Base-by-base conservation (phyloP, 805 yeast genomes). In the Kodamaea sagamina region DNA sequence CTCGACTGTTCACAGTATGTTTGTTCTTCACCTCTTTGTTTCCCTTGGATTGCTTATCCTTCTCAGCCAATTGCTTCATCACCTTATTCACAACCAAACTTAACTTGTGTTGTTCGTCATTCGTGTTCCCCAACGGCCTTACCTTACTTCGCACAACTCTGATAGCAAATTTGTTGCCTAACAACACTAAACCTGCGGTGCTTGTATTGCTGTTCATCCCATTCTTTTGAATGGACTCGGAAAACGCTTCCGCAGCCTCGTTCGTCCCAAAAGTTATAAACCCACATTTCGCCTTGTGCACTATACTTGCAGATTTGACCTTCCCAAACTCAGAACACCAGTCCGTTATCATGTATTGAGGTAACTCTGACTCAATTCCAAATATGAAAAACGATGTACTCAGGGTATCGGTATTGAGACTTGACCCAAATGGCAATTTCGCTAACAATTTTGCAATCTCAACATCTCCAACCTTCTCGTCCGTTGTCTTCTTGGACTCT, bases 381-480 rank as follows among this genome's bases (percentile, higher is more conserved):
- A 82, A 86, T 13, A 89, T 56, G 57, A 89, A 89, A 41, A 89
- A 75, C 0, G 89, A 75, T 41, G 71, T 74, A n/a, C 78, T 54
- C 0, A 61, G 52, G 3, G 55, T 46, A 25, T 63, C 62, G 0
- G 83, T 62, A 4, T 43, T 52, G 7, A 83, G 57, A n/a, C 75
- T 71, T 1, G 86, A 87, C 32, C 78, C 79, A 44, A 86, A 73
- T 0, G 96, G 95, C n/a, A 89, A 64, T 49, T 75, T 77, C 17
- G 79, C 63, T 25, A 82, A 64, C 0, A 82, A 51, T 54, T 75
- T 78, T 6, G 78, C 57, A 0, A 84, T 64, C 32, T 82, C 86
- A 1, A 62, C 62, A 7, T 60, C 57, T n/a, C 60, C 47, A 43
- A 52, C 44, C 39, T 53, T 32, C 51, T 50, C 41, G 25, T 36